Conservation (phyloP, 75 land plant species). For the Azolla pinnata region DNA sequence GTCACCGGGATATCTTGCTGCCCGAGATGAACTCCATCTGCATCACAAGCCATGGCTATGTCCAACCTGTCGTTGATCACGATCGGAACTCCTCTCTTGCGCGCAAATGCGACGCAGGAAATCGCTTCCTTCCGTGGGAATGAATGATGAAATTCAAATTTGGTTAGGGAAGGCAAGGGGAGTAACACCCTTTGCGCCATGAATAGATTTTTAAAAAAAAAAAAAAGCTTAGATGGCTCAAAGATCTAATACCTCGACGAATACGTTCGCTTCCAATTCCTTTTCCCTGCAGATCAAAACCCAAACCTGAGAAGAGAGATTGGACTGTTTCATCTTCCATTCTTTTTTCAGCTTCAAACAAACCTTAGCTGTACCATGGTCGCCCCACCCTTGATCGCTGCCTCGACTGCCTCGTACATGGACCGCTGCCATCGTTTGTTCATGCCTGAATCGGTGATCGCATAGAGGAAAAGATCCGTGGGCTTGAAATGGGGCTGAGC, state of each 20-base stretch:
- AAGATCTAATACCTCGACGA: conserved; percentile 48
- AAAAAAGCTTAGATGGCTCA: too few species aligned
- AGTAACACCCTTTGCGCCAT: background rate
- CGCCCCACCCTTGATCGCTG: conserved; percentile 88
- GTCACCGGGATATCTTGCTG: conserved; percentile 30
- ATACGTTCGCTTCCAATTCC: conserved; percentile 65
- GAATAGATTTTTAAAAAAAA: too few species aligned
- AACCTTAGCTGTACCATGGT: conserved; percentile 86
- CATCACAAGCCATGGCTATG: conserved; percentile 31
- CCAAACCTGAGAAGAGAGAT: conserved; percentile 1
- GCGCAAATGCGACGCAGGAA: conserved; percentile 45
- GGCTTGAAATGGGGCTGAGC: conserved; percentile 38
- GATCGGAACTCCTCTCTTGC: conserved; percentile 22
- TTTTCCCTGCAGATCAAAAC: conserved; percentile 57
- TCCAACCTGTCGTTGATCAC: conserved; percentile 36
- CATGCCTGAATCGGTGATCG: conserved; percentile 89
- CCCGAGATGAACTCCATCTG: conserved; percentile 41
- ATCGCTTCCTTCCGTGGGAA: conserved; percentile 2
- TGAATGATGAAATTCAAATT: background rate
- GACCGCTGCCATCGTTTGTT: conserved; percentile 84
- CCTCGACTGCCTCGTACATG: conserved; percentile 63
- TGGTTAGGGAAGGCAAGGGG: background rate
- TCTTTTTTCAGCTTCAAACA: background rate
- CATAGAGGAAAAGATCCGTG: conserved; percentile 56
- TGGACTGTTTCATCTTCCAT: background rate